phyloP scores from a whole-genome alignment of 2,329 filamentous ascomycete species.

The Colletotrichum godetiae region DNA sequence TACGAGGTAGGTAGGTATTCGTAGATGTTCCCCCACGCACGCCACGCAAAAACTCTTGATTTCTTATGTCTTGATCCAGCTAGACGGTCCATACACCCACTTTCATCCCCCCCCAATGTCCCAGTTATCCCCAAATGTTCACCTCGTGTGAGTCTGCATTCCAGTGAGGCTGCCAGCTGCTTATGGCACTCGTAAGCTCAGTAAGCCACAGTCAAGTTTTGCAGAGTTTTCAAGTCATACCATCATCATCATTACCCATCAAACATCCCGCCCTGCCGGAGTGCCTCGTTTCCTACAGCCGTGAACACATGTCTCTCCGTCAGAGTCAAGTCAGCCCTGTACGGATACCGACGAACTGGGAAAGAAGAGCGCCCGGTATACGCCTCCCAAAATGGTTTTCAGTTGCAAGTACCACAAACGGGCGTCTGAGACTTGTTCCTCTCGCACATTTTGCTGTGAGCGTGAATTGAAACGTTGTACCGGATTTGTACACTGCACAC shows the following conservation, averaged over 20 bases:
- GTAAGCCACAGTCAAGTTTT: no score
- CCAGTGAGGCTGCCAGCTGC: background rate
- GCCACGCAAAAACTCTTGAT: background rate
- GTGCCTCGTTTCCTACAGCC: background rate
- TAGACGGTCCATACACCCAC: background rate
- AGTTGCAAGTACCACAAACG: background rate
- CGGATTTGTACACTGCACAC: background rate
- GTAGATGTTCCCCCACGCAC: background rate
- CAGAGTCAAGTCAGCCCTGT: slow-evolving; percentile 1
- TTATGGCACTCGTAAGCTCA: background rate
- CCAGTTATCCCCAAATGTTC: no score
- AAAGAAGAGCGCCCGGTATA: background rate
- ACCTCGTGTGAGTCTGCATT: background rate
- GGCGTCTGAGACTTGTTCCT: background rate
- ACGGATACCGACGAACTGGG: background rate
- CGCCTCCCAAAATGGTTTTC: background rate
- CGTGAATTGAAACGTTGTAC: background rate
- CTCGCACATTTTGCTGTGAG: background rate
- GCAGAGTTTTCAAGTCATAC: background rate
- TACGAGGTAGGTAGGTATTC: background rate
- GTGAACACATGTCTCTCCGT: slow-evolving; percentile 3
- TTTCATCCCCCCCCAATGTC: background rate
- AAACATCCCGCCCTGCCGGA: slow-evolving; percentile 13
- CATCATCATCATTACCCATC: background rate
- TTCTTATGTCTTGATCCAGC: slow-evolving; percentile 25